Evolutionary conservation across 2,329 filamentous ascomycete genomes (phyloP).

Genomic region (Cryphonectria parasitica): DNA sequence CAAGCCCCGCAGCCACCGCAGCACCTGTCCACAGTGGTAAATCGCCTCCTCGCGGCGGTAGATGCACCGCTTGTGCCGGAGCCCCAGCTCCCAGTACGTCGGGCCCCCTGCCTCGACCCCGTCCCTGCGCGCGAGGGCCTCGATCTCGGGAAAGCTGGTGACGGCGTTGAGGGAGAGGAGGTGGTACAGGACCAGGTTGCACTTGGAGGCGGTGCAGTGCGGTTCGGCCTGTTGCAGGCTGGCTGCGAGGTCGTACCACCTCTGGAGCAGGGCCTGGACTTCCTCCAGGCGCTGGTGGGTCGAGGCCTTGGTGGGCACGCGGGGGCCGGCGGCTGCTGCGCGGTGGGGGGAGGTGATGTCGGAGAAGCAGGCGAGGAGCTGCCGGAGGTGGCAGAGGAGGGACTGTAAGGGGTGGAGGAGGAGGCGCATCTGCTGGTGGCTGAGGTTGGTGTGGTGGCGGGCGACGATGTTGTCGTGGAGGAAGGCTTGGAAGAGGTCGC

Average conservation of each 20-base stretch:
- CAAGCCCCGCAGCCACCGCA: slow-evolving; percentile 65
- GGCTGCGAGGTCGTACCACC: slow-evolving; percentile 70
- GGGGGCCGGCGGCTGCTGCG: slow-evolving; percentile 40
- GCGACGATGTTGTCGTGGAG: slow-evolving; percentile 66
- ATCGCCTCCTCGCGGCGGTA: slow-evolving; percentile 65
- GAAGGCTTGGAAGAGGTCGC: slow-evolving; percentile 70
- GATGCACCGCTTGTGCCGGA: slow-evolving; percentile 66
- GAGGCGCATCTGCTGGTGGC: slow-evolving; percentile 64
- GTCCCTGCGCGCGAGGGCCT: slow-evolving; percentile 67
- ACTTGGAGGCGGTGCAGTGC: slow-evolving; percentile 62
- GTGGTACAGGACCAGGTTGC: slow-evolving; percentile 71
- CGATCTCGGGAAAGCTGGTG: slow-evolving; percentile 69
- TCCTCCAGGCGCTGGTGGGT: slow-evolving; percentile 66
- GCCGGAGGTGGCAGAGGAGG: slow-evolving; percentile 65
- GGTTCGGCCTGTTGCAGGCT: slow-evolving; percentile 59
- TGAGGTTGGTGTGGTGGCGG: slow-evolving; percentile 47
- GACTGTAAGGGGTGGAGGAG: slow-evolving; percentile 71
- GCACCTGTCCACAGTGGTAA: slow-evolving; percentile 70
- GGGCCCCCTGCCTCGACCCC: slow-evolving; percentile 49
- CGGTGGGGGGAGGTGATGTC: slow-evolving; percentile 53
- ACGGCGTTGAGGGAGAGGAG: slow-evolving; percentile 71
- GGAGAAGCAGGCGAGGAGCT: slow-evolving; percentile 68
- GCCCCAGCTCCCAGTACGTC: slow-evolving; percentile 55
- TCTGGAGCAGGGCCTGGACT: slow-evolving; percentile 64
- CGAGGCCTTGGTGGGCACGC: slow-evolving; percentile 61